Evolutionary conservation across 345 rosid genomes (phyloP).

Genomic region (Gossypium rotundifolium): DNA sequence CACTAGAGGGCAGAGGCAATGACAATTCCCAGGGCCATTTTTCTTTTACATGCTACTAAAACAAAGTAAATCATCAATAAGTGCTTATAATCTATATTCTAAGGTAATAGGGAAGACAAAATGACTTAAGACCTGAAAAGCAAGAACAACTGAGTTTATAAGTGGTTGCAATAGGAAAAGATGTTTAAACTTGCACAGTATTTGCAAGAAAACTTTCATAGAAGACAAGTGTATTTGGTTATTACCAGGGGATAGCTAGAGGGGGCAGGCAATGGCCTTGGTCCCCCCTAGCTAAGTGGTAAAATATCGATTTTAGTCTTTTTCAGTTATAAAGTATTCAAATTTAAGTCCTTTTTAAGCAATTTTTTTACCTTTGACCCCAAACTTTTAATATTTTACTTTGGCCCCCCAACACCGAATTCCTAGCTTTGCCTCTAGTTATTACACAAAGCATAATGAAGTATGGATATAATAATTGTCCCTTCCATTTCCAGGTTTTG

Average conservation of each 20-base stretch:
- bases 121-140: background rate
- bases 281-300: too few species aligned
- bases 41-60: background rate
- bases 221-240: background rate
- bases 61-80: background rate
- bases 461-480: background rate
- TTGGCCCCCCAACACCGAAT: too few species aligned
- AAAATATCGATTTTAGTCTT: too few species aligned
- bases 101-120: background rate
- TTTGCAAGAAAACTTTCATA: background rate
- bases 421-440: background rate
- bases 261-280: too few species aligned
- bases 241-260: background rate
- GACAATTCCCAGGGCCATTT: background rate
- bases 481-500: background rate
- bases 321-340: too few species aligned
- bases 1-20: background rate
- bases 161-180: background rate
- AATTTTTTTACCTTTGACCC: too few species aligned
- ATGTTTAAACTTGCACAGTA: background rate
- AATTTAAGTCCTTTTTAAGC: too few species aligned
- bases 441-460: background rate
- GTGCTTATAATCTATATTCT: background rate
- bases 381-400: too few species aligned
- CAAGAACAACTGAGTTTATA: background rate